Evolutionary conservation across 345 rosid genomes (phyloP), one percentile per base, ranked within the genome.

Genomic region (Iberis pinnata): DNA sequence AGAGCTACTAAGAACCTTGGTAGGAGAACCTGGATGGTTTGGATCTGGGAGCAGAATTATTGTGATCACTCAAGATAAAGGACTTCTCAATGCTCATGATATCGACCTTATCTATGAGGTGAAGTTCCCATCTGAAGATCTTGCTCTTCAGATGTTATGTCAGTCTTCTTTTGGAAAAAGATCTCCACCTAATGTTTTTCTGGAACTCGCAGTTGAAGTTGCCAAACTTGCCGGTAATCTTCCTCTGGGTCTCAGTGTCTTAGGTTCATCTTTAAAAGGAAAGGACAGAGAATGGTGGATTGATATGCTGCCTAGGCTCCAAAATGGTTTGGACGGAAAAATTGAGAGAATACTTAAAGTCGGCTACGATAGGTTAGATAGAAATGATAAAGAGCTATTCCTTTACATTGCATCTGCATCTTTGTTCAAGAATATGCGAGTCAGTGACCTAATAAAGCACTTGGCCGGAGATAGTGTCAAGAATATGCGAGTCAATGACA

Each of bases 331-430:
- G 14, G 19, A 58, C 5, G 38, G 26, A 0, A 35, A 68, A 9
- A 62, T 77, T 15, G 36, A 5, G 5, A 38, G 36, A 1, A 31
- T 52, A 5, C 26, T 74, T 12, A 51, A 12, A 40, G 53, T 61
- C 12, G 39, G 75, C 12, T 72, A 53, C 11, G 66, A 77, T 42
- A 36, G 52, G 9, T 20, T 49, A 11, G 38, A 57, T n/a, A 3
- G 4, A 10, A 13, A 13, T 18, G 47, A 54, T 3, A 39, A 61
- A 44, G 12, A 12, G 0, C 11, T 71, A 1, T 76, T 76, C 61
- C 64, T 68, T 8, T 70, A 45, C 15, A 61, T 77, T 32, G 76
- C 76, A 4, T n/a, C n/a, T 64, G 67, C 31, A 63, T 70, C 36
- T 41, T 64, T 2, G 57, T 24, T 4, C 60, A 63, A 3, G 29